Percentiles rank a stretch among this genome's conserved stretches.
Conservation (phyloP, 441 rosid species). For the Gossypium lobatum region DNA sequence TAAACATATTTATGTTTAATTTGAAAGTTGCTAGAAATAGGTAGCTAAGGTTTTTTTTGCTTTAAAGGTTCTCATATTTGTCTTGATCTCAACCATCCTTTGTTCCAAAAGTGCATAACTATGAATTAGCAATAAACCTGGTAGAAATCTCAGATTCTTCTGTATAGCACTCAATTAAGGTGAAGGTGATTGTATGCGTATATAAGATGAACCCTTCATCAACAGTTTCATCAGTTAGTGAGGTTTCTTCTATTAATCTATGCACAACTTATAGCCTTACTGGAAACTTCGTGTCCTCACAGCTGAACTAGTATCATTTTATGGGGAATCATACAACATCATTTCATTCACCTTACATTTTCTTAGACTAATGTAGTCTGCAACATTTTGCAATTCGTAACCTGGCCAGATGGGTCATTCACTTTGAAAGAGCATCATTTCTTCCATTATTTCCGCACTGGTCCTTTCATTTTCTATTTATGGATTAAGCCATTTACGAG, state of each 20-base stretch:
- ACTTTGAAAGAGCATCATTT: background rate
- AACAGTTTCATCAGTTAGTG: background rate
- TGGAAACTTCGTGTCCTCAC: background rate
- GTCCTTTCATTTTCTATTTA: background rate
- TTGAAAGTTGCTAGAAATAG: background rate
- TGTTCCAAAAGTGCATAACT: background rate
- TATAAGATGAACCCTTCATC: background rate
- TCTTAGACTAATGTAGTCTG: background rate
- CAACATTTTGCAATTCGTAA: background rate
- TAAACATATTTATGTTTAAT: background rate
- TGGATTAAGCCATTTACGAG: background rate
- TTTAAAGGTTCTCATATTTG: background rate
- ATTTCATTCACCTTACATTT: background rate
- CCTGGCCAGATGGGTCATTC: background rate
- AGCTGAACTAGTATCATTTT: background rate
- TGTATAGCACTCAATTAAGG: background rate
- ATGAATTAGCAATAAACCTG: background rate
- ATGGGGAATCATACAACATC: background rate
- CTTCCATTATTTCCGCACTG: background rate
- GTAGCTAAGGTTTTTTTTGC: background rate
- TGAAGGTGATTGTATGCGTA: background rate
- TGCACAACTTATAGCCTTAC: background rate
- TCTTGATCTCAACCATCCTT: background rate
- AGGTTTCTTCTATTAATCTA: background rate
- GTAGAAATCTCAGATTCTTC: background rate